Base-by-base conservation (phyloP, 192 early-diverging fungal genomes). In the Backusella macrospora region DNA sequence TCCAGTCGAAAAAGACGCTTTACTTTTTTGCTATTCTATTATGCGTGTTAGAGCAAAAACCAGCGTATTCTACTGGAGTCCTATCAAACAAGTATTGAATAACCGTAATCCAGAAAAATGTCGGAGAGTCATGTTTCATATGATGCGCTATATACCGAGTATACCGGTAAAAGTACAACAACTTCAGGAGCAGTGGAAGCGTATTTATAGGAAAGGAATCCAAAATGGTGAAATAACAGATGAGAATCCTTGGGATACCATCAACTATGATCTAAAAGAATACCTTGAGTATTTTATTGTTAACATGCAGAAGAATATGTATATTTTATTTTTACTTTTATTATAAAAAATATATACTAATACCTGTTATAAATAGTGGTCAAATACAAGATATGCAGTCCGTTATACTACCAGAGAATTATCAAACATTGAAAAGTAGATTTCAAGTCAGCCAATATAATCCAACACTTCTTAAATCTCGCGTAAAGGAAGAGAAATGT, bases 231-330 rank as follows among this genome's bases (percentile, higher is more conserved):
- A 66, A 21, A 66, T 66, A 42, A 21, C 10, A 23, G 65, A 66
- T 40, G 18, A 43, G 21, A 40, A 66, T n/a, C 39, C n/a, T 18
- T 66, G 65, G 65, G 37, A 66, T 40, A 66, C 65, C 5, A 12
- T 66, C 6, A 66, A 39, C 18, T 66, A 42, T n/a, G 65, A 66
- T 43, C 18, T 66, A 21, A 39, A 21, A 39, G 37, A n/a, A 40
- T 66, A 21, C 40, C n/a, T 66, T 18, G 65, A 66, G 18, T 66
- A 66, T 42, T 66, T 66, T 21, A 42, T 66, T 40, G 10, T 8
- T 6, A 66, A 16, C 8, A 39, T 66, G 2, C 18, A 65, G 8
- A 13, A 16, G 4, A 26, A 65, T 14, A 38, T 16, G 52, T 59
- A 59, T 4, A 21, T 12, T 23, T 26, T 26, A 49, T 26, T 59